A percentile compares a stretch with the other conserved stretches of the same genome.
Conservation (phyloP, 2,329 filamentous ascomycete genomes). For the Graphilbum fragrans region DNA sequence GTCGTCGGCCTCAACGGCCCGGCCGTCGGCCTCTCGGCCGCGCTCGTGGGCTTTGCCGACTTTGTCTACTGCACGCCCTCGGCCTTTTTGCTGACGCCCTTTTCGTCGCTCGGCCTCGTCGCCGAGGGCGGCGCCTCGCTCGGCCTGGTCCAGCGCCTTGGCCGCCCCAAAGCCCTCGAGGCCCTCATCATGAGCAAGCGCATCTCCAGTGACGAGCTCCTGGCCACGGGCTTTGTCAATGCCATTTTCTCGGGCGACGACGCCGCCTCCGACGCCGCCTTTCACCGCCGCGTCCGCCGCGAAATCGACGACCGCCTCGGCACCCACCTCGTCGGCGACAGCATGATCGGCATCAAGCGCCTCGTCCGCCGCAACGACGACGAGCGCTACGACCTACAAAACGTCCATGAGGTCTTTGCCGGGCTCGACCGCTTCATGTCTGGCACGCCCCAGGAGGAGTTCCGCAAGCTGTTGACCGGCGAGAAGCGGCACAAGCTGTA, state of each 20-base stretch:
- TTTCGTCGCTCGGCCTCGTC: constrained; percentile 79
- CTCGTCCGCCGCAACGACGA: constrained; percentile 64
- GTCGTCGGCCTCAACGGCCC: constrained; percentile 87
- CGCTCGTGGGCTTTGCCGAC: constrained; percentile 71
- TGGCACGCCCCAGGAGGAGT: constrained; percentile 80
- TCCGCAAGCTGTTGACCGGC: constrained; percentile 69
- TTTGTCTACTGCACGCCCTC: constrained; percentile 82
- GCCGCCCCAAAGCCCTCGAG: constrained; percentile 75
- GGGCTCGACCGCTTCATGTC: constrained; percentile 70
- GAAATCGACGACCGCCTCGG: constrained; percentile 78
- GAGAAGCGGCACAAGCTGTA: constrained; percentile 93
- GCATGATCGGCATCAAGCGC: constrained; percentile 72
- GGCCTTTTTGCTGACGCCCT: constrained; percentile 81
- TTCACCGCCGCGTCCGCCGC: constrained; percentile 56
- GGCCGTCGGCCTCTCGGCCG: constrained; percentile 76
- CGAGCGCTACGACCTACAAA: constrained; percentile 63
- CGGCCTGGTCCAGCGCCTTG: constrained; percentile 69
- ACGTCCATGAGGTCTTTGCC: constrained; percentile 73
- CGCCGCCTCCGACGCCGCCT: constrained; percentile 48
- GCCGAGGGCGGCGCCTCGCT: constrained; percentile 74
- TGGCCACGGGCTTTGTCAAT: constrained; percentile 73
- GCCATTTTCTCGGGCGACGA: constrained; percentile 59
- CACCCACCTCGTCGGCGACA: constrained; percentile 65
- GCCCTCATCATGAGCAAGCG: constrained; percentile 82
- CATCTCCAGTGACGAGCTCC: constrained; percentile 60